These are phyloP conservation scores for Hysterium pulicare DNA, from an alignment of 2,329 filamentous ascomycete genomes.

Conservation along the genomic window DNA sequence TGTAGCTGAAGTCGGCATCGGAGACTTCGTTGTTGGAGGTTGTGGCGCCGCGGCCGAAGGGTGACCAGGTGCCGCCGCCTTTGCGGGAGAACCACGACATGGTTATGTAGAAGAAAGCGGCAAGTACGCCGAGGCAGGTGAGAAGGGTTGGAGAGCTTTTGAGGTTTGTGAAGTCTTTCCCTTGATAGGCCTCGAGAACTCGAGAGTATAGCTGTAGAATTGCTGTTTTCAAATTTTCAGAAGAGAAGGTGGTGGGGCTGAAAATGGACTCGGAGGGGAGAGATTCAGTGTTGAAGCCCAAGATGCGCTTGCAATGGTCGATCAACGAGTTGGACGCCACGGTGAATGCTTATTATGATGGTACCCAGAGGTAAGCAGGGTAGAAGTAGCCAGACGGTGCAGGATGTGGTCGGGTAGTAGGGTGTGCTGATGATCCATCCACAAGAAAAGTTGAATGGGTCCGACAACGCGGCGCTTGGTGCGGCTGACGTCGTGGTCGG, in stretches of 20 bases:
- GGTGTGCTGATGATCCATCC: background rate
- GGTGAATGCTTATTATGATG: background rate
- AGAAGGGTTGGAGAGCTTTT: slow-evolving; percentile 29
- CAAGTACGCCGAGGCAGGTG: slow-evolving; percentile 29
- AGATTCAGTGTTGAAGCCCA: background rate
- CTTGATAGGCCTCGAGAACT: slow-evolving; percentile 1
- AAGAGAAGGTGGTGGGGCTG: background rate
- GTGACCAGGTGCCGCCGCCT: slow-evolving; percentile 47
- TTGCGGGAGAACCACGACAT: slow-evolving; percentile 49
- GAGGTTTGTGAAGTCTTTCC: slow-evolving; percentile 20
- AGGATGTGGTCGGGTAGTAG: background rate
- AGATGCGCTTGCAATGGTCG: background rate
- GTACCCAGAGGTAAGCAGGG: background rate
- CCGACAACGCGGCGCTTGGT: background rate
- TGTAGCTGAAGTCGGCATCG: slow-evolving; percentile 77
- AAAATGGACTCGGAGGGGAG: background rate
- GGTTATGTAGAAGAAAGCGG: slow-evolving; percentile 41
- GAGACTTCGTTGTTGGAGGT: slow-evolving; percentile 54
- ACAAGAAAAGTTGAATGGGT: background rate
- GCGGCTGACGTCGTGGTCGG: slow-evolving; percentile 1
- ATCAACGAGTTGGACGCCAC: background rate
- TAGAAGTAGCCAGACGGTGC: background rate
- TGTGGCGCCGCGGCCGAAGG: slow-evolving; percentile 47
- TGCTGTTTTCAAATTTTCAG: background rate
- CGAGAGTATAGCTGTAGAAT: slow-evolving; percentile 2